phyloP scores from a whole-genome alignment of 306 rosid species.

The Carpinus fangiana region DNA sequence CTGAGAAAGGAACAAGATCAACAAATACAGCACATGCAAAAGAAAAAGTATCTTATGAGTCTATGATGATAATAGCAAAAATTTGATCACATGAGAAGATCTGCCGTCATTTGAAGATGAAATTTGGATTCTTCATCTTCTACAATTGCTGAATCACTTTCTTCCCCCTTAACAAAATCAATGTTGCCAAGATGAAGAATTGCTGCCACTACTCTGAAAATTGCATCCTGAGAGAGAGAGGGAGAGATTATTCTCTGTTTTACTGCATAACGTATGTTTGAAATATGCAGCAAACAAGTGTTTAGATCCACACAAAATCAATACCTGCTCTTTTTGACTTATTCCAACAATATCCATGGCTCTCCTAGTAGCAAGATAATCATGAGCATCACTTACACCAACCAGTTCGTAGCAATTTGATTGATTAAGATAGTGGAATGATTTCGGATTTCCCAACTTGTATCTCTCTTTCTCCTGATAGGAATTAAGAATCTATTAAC shows the following conservation, averaged over 20 bases:
- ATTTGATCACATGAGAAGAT: constrained; percentile 70
- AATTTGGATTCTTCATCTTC: constrained; percentile 70
- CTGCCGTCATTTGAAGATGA: constrained; percentile 83
- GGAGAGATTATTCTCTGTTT: constrained; percentile 21
- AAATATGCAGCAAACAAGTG: constrained; percentile 23
- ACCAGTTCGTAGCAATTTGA: constrained; percentile 62
- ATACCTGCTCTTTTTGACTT: constrained; percentile 33
- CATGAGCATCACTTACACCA: constrained; percentile 72
- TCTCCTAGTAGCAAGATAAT: constrained; percentile 78
- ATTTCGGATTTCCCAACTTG: constrained; percentile 77
- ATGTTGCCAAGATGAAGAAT: too few relatives aligned
- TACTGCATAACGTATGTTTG: constrained; percentile 11
- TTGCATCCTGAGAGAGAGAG: constrained; percentile 23
- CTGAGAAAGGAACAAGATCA: constrained; percentile 43
- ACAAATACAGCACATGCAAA: constrained; percentile 19
- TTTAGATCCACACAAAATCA: constrained; percentile 37
- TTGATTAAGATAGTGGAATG: constrained; percentile 44
- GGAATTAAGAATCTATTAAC: constrained; percentile 26
- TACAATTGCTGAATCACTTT: constrained; percentile 39
- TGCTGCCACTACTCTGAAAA: too few relatives aligned
- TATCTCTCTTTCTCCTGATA: constrained; percentile 78
- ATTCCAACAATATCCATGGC: constrained; percentile 88
- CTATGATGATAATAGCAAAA: constrained; percentile 29
- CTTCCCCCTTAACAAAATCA: too few relatives aligned
- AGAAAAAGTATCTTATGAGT: constrained; percentile 10